Evolutionary conservation across 495 filamentous ascomycete species (phyloP).

Genomic region (Sabuloglossum arenarium): DNA sequence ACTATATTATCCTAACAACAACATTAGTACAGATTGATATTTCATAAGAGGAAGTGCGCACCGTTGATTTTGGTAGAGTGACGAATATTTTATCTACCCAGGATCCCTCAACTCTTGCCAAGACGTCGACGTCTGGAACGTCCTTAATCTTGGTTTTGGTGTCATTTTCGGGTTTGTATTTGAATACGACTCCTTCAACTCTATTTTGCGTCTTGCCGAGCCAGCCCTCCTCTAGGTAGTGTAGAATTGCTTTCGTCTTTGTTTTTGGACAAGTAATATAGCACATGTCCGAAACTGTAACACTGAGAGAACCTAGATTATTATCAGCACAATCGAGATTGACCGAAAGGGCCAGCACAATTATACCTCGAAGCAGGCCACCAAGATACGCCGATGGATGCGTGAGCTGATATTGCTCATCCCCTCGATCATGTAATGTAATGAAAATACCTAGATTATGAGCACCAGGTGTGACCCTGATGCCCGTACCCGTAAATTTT

Average conservation of each 20-base stretch:
- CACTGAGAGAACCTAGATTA: conserved; percentile 33
- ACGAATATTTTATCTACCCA: conserved; percentile 62
- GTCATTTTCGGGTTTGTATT: conserved; percentile 65
- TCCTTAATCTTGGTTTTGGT: conserved; percentile 58
- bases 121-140: conserved; percentile 60
- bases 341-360: neutral
- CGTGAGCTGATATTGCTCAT: conserved; percentile 86
- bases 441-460: conserved; percentile 95
- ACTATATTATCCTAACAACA: conserved; percentile 37
- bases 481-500: conserved; percentile 91
- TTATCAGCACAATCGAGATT: neutral
- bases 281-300: conserved; percentile 74
- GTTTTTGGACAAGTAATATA: conserved; percentile 75
- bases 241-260: conserved; percentile 70
- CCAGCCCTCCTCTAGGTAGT: conserved; percentile 91
- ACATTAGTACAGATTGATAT: neutral
- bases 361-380: conserved; percentile 54
- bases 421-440: conserved; percentile 51
- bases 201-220: conserved; percentile 76
- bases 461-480: conserved; percentile 74
- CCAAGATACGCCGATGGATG: conserved; percentile 88
- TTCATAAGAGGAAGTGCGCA: conserved; percentile 9
- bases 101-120: conserved; percentile 63
- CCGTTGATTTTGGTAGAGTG: conserved; percentile 30
- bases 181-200: conserved; percentile 79